Evolutionary conservation across 306 rosid genomes (phyloP), one percentile per base, ranked within the genome.

Genomic region (Vicia sativa): DNA sequence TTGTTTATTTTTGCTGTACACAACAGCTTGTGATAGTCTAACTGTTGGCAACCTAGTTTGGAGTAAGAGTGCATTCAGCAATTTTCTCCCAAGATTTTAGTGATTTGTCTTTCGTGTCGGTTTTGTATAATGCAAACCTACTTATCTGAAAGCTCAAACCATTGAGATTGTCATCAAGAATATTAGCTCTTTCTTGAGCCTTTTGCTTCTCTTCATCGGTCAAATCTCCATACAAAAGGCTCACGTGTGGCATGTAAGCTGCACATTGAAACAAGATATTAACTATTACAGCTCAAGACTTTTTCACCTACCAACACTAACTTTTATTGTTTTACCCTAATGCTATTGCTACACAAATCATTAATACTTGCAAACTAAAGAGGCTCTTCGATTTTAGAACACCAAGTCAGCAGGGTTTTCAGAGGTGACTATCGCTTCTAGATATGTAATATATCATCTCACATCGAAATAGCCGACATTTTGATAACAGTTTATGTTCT

Each of bases 211-310:
- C 91, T n/a, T 90, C 91, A 0, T 87, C 90, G 6, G 79, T 75
- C 52, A 92, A 71, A 65, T 89, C 87, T 15, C 62, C 83, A 66
- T 92, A 92, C 3, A 92, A 82, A 42, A 92, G 70, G 83, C 98
- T 89, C 79, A 92, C 31, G 79, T 89, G 98, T 1, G 93, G 98
- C 86, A 87, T 83, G 71, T 87, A 92, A 34, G 91, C 95, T 91
- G 87, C 80, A 75, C 50, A 14, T 14, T 39, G 37, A n/a, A 46
- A 65, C 74, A 73, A 55, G 2, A 13, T 31, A 21, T n/a, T n/a
- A n/a, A n/a, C n/a, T n/a, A n/a, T n/a, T n/a, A n/a, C n/a, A n/a
- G n/a, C n/a, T n/a, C n/a, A n/a, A n/a, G n/a, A n/a, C n/a, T n/a
- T n/a, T n/a, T n/a, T n/a, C n/a, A n/a, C n/a, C n/a, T n/a, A n/a